These are phyloP conservation scores for Russula vinacea DNA, from an alignment of 768 basidiomycete genomes.

Conservation along the genomic window DNA sequence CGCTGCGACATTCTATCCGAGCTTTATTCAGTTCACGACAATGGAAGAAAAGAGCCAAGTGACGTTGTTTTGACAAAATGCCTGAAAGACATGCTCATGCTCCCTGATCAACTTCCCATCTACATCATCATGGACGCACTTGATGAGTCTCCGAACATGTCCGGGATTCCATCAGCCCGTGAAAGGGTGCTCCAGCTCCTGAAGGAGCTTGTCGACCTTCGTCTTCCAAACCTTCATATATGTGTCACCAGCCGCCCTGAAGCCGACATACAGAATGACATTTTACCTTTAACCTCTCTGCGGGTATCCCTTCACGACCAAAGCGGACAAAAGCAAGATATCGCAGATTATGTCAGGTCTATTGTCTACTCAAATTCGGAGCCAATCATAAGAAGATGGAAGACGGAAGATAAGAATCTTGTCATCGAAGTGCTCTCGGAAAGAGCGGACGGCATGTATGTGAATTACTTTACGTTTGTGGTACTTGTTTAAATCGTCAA, in stretches of 20 bases:
- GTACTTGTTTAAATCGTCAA: neutral
- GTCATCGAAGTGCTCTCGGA: neutral
- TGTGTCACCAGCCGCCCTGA: neutral
- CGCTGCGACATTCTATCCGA: too few species aligned
- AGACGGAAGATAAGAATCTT: neutral
- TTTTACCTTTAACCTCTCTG: neutral
- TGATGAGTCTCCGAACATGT: neutral
- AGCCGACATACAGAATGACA: neutral
- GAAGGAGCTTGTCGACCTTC: neutral
- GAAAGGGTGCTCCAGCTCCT: neutral
- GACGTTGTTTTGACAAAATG: neutral
- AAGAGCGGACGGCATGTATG: neutral
- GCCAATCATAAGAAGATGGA: neutral
- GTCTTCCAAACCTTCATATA: neutral
- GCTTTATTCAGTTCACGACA: too few species aligned
- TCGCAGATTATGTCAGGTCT: neutral
- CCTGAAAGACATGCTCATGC: neutral
- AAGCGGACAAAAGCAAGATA: neutral
- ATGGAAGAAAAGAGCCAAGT: neutral
- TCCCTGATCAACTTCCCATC: neutral
- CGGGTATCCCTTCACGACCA: neutral
- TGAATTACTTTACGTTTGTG: neutral
- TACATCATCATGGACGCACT: neutral
- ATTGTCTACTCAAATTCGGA: neutral
- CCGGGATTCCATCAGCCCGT: neutral